These are phyloP conservation scores for Hygrophoropsis aurantiaca DNA, from an alignment of 768 basidiomycete species.

Conservation along the genomic window DNA sequence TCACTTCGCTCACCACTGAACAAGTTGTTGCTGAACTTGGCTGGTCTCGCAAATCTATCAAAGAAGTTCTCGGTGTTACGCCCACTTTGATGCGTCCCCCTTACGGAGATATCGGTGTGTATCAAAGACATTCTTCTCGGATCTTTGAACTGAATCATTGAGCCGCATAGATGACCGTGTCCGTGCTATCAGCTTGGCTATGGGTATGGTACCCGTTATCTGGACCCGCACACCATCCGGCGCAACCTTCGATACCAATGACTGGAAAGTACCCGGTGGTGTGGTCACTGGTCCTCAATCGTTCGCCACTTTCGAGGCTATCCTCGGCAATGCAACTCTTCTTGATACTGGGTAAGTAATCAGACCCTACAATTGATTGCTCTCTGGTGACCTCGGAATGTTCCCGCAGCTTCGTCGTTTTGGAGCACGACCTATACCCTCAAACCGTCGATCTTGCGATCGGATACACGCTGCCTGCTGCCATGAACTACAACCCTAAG, in stretches of 20 bases:
- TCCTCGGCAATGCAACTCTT: slow-evolving; percentile 66
- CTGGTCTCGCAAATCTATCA: slow-evolving; percentile 88
- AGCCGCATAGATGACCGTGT: slow-evolving; percentile 76
- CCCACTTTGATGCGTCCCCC: slow-evolving; percentile 81
- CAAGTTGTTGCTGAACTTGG: slow-evolving; percentile 92
- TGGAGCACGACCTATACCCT: slow-evolving; percentile 84
- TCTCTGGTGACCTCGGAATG: slow-evolving; percentile 4
- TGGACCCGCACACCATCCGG: slow-evolving; percentile 72
- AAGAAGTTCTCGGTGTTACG: slow-evolving; percentile 69
- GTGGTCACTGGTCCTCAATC: slow-evolving; percentile 63
- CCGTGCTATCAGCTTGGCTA: slow-evolving; percentile 83
- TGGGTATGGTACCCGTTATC: slow-evolving; percentile 90
- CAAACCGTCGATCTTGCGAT: slow-evolving; percentile 89
- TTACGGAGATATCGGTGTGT: slow-evolving; percentile 72
- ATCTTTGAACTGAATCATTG: neutral
- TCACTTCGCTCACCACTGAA: slow-evolving; percentile 72
- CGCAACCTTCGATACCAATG: slow-evolving; percentile 71
- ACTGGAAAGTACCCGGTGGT: slow-evolving; percentile 88
- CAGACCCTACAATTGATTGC: neutral
- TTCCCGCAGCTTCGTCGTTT: slow-evolving; percentile 73
- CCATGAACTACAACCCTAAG: slow-evolving; percentile 60
- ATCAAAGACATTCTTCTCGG: neutral
- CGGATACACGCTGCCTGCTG: slow-evolving; percentile 81
- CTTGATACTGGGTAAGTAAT: slow-evolving; percentile 56
- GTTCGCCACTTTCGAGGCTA: slow-evolving; percentile 66